phyloP scores from a whole-genome alignment of 352 stramenopile genomes.

The Phytophthora europaea region DNA sequence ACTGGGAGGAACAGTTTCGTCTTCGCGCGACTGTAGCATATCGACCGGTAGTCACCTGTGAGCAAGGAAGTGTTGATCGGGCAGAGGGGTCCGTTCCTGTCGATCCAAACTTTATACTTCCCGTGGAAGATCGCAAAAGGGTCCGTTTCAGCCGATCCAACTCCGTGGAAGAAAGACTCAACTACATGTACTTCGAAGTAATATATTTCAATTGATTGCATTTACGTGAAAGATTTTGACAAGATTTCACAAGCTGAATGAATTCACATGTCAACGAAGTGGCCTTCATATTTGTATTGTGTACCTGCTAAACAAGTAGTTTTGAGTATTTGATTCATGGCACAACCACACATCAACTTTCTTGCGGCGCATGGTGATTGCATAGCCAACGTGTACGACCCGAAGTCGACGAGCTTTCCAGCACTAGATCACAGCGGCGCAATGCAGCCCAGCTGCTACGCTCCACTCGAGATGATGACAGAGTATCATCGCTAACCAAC shows the following conservation, averaged over 20 bases:
- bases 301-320: not conserved
- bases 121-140: not conserved
- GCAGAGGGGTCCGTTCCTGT: too few species aligned
- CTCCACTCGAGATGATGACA: conserved; percentile 17
- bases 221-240: too few species aligned
- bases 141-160: not conserved
- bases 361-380: conserved; percentile 34
- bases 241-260: too few species aligned
- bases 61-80: not conserved
- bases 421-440: conserved; percentile 44
- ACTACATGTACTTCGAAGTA: too few species aligned
- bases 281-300: too few species aligned
- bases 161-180: not conserved
- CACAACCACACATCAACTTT: conserved; percentile 6
- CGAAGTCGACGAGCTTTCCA: conserved; percentile 22
- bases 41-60: too few species aligned
- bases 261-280: too few species aligned
- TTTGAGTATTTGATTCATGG: not conserved
- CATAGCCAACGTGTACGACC: conserved; percentile 65
- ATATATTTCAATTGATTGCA: not conserved
- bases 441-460: conserved; percentile 50
- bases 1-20: not conserved
- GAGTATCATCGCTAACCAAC: conserved; percentile 39
- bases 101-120: too few species aligned
- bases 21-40: not conserved